Percentiles rank a stretch among this genome's conserved stretches.
Conservation (phyloP, 2,329 filamentous ascomycete species). For the Niveomyces coronatus region DNA sequence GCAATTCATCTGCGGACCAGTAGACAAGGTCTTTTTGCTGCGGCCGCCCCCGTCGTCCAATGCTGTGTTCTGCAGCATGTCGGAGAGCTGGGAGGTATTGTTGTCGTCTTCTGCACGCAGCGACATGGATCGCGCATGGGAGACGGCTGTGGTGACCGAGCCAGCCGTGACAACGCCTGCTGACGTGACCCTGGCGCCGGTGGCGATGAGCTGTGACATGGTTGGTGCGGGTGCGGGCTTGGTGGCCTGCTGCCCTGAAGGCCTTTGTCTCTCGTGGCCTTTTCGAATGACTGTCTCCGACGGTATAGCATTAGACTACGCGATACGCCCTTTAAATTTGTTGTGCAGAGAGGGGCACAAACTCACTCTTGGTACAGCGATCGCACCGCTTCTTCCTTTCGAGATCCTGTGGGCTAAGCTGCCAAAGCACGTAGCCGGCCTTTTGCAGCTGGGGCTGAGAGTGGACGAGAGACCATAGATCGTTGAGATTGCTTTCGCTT, state of each 20-base stretch:
- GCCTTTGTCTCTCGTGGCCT: slow-evolving; percentile 10
- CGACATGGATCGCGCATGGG: slow-evolving; percentile 3
- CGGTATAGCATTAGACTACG: background rate
- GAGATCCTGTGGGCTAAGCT: slow-evolving; percentile 17
- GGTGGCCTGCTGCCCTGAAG: slow-evolving; percentile 1
- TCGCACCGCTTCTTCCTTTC: slow-evolving; percentile 22
- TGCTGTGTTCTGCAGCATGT: slow-evolving; percentile 1
- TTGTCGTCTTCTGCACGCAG: background rate
- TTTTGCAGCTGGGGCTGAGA: slow-evolving; percentile 13
- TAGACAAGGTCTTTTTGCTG: background rate
- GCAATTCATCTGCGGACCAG: slow-evolving; percentile 14
- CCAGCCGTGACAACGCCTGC: background rate
- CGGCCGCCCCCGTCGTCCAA: background rate
- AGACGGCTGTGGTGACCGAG: background rate
- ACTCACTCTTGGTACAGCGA: slow-evolving; percentile 18
- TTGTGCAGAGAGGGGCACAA: no score
- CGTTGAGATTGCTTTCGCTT: slow-evolving; percentile 14
- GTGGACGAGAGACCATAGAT: slow-evolving; percentile 14
- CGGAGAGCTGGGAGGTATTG: background rate
- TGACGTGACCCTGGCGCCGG: background rate
- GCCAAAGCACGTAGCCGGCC: slow-evolving; percentile 18
- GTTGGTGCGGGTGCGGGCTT: background rate
- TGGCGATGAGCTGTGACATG: background rate
- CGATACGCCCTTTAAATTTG: background rate
- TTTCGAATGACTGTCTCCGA: background rate